Base-by-base conservation (phyloP, 768 basidiomycete genomes). In the Panaeolus papilionaceus region DNA sequence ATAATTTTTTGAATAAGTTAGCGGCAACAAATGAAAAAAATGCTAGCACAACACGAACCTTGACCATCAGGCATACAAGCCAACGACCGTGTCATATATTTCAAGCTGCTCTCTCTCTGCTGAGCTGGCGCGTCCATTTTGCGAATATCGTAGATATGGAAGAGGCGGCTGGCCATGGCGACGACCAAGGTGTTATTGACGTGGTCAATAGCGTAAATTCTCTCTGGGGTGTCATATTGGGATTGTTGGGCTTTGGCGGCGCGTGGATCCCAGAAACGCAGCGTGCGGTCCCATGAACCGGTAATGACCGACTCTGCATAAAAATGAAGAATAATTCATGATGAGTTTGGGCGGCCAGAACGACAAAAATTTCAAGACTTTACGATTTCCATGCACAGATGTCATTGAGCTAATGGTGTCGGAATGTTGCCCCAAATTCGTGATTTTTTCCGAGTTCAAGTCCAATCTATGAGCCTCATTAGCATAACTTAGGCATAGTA, bases 1-100 rank as follows among this genome's bases (percentile, higher is more conserved):
- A 33, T 33, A 2, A 33, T 33, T 33, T 33, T 33, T 33, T 33
- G 33, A 33, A 33, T 0, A 33, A 33, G 33, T 33, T 33, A 33
- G 33, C 33, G 33, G 3, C 3, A 33, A 33, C 2, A 33, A 33
- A 20, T 70, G 54, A 26, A 61, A 16, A 38, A 11, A 45, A 12
- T 14, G 26, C 44, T 54, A 42, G 64, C 38, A 51, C 20, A 44
- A 42, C 69, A 69, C 54, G 28, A 28, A 58, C 54, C 96, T 80
- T 95, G 88, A 2, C 96, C 96, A 76, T 94, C 93, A 1, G 87
- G 84, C 96, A 99, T 99, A 75, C 94, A 95, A 14, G 92, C 94
- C 64, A 99, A 78, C 61, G 91, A 91, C 67, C 95, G 82, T 45
- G 96, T 98, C 92, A 98, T 92, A 76, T 93, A 98, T 78, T 98